Conservation (phyloP, 2,329 filamentous ascomycete genomes). For the Decorospora gaudefroyi region DNA sequence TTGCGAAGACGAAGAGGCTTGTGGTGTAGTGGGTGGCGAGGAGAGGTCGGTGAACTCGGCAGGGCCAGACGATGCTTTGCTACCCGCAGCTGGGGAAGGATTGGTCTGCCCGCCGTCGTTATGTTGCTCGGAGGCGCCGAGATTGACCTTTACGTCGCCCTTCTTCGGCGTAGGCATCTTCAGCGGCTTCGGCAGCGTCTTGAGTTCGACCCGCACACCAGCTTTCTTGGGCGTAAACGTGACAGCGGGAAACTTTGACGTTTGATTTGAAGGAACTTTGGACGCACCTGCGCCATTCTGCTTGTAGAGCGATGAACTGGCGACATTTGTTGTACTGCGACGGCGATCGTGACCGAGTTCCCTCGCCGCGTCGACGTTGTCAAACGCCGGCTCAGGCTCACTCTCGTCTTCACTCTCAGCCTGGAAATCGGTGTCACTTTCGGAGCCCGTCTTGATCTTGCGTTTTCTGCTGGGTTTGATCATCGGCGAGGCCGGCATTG, state of each 20-base stretch:
- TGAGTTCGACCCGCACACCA: not conserved
- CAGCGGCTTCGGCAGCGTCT: not conserved
- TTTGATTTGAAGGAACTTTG: constrained; percentile 8
- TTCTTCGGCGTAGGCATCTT: not conserved
- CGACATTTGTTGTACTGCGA: constrained; percentile 11
- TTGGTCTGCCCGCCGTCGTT: not conserved
- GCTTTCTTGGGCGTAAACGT: constrained; percentile 4
- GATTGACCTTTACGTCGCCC: not conserved
- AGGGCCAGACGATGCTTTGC: not conserved
- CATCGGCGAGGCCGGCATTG: constrained; percentile 30
- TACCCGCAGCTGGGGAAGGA: not conserved
- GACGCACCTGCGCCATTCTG: constrained; percentile 32
- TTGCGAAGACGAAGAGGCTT: no score
- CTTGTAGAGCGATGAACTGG: constrained; percentile 20
- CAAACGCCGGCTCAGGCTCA: constrained; percentile 18
- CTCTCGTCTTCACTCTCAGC: constrained; percentile 41
- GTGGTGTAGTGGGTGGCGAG: no score
- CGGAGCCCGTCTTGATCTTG: constrained; percentile 44
- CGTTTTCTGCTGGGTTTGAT: constrained; percentile 36
- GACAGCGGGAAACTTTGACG: constrained; percentile 8
- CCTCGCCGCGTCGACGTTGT: constrained; percentile 12
- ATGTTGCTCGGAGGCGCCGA: not conserved
- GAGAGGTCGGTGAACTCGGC: not conserved
- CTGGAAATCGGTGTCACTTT: constrained; percentile 58
- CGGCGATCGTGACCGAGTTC: constrained; percentile 9